Evolutionary conservation across 2,329 filamentous ascomycete genomes (phyloP).

Genomic region (Penicillium polonicum): DNA sequence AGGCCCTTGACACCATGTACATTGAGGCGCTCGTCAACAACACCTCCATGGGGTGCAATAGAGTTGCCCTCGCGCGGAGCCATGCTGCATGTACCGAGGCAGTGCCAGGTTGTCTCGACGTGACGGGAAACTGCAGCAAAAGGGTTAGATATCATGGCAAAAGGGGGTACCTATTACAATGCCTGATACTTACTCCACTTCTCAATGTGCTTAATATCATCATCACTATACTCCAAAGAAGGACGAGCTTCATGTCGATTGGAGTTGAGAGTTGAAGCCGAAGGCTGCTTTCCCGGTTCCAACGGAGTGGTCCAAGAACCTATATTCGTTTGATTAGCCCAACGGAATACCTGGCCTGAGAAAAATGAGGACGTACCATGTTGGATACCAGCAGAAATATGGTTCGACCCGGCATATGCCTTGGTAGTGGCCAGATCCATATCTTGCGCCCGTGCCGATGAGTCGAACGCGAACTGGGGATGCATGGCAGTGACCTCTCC

Average conservation of each 20-base stretch:
- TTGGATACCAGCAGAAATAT: constrained; percentile 68
- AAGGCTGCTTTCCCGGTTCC: constrained; percentile 53
- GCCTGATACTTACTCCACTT: constrained; percentile 51
- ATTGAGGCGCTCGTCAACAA: constrained; percentile 73
- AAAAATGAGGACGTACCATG: constrained; percentile 53
- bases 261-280: constrained; percentile 58
- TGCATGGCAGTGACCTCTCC: constrained; percentile 68
- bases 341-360: background rate
- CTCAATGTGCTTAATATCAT: constrained; percentile 59
- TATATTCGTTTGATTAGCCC: constrained; percentile 8
- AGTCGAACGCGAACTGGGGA: constrained; percentile 71
- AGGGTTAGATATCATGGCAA: background rate
- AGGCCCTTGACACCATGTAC: constrained; percentile 74
- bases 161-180: background rate
- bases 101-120: constrained; percentile 74
- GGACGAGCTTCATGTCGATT: constrained; percentile 61
- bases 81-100: constrained; percentile 70
- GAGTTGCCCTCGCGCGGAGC: constrained; percentile 72
- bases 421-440: constrained; percentile 75
- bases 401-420: constrained; percentile 69
- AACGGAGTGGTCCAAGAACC: constrained; percentile 64
- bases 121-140: constrained; percentile 58
- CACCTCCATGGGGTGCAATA: constrained; percentile 72
- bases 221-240: constrained; percentile 64
- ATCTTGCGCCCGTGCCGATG: constrained; percentile 67